Percentiles rank a stretch among this genome's conserved stretches.
Conservation (phyloP, 2,329 filamentous ascomycete species). For the Fusarium phyllophilum region DNA sequence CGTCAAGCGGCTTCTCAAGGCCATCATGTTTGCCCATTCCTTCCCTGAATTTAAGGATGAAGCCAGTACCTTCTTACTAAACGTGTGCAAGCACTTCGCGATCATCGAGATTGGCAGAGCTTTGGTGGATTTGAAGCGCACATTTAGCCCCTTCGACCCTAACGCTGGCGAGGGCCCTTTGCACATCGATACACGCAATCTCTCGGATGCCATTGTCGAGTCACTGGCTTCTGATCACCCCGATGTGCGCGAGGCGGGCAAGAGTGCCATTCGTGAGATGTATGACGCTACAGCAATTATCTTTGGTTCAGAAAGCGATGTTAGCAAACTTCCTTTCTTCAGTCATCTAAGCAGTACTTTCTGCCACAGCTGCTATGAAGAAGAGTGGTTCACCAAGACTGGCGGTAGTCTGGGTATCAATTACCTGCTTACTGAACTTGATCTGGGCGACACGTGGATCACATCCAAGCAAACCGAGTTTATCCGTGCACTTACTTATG, state of each 20-base stretch:
- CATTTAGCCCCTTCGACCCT: conserved; percentile 82
- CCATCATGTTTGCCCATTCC: conserved; percentile 85
- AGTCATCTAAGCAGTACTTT: conserved; percentile 83
- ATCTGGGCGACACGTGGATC: conserved; percentile 87
- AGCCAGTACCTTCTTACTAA: conserved; percentile 78
- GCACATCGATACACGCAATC: conserved; percentile 83
- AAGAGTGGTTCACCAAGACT: conserved; percentile 98
- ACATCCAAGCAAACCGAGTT: conserved; percentile 86
- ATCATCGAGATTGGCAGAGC: conserved; percentile 88
- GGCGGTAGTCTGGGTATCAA: conserved; percentile 92
- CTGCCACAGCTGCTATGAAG: conserved; percentile 94
- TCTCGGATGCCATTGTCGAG: conserved; percentile 91
- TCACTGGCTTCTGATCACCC: conserved; percentile 86
- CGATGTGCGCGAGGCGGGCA: conserved; percentile 83
- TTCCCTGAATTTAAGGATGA: conserved; percentile 82
- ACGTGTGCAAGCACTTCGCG: conserved; percentile 89
- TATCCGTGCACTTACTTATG: conserved; percentile 90
- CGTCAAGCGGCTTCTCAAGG: conserved; percentile 88
- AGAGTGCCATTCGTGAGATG: conserved; percentile 80
- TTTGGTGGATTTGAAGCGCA: conserved; percentile 82
- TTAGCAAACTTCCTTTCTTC: conserved; percentile 86
- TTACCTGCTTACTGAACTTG: conserved; percentile 84
- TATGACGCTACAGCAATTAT: conserved; percentile 81
- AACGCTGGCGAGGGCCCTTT: conserved; percentile 87
- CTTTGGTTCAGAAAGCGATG: conserved; percentile 77